A percentile compares a stretch with the other conserved stretches of the same genome.
These are phyloP conservation scores for Microsporum ferrugineum DNA, from an alignment of 2,329 filamentous ascomycete genomes.

Conservation along the genomic window DNA sequence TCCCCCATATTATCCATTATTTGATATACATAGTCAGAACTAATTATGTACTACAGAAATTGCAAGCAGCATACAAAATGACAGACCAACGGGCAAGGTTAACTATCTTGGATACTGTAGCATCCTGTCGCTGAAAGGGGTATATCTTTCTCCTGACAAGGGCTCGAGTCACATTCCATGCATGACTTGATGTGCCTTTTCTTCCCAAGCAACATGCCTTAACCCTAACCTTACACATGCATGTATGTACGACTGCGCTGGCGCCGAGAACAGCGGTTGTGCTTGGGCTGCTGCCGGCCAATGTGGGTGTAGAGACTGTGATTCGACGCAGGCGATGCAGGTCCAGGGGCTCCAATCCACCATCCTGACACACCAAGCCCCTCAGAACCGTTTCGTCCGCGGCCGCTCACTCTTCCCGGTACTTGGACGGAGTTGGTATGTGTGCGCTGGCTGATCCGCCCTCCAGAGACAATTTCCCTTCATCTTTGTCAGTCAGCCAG, in stretches of 20 bases:
- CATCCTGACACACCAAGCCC: neutral
- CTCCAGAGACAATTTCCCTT: neutral
- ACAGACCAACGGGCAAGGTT: too few relatives aligned
- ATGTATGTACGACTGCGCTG: neutral
- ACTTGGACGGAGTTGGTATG: neutral
- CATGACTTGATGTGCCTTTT: too few relatives aligned
- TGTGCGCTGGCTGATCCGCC: neutral
- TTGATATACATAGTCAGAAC: too few relatives aligned
- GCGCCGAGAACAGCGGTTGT: neutral
- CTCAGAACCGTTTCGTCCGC: slow-evolving; percentile 1
- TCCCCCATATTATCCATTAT: too few relatives aligned
- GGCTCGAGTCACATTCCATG: too few relatives aligned
- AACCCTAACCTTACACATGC: too few relatives aligned
- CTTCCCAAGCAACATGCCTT: too few relatives aligned
- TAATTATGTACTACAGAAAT: too few relatives aligned
- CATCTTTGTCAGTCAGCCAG: neutral
- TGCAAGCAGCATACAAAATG: too few relatives aligned
- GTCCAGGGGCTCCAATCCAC: neutral
- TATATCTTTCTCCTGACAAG: too few relatives aligned
- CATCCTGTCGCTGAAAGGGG: too few relatives aligned
- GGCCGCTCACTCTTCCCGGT: neutral
- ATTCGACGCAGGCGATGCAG: neutral
- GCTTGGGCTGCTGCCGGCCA: neutral
- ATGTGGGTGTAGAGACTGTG: neutral
- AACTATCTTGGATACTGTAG: too few relatives aligned